These are phyloP conservation scores for Fraxinus greggii DNA, from an alignment of 305 asterid genomes.

Conservation along the genomic window DNA sequence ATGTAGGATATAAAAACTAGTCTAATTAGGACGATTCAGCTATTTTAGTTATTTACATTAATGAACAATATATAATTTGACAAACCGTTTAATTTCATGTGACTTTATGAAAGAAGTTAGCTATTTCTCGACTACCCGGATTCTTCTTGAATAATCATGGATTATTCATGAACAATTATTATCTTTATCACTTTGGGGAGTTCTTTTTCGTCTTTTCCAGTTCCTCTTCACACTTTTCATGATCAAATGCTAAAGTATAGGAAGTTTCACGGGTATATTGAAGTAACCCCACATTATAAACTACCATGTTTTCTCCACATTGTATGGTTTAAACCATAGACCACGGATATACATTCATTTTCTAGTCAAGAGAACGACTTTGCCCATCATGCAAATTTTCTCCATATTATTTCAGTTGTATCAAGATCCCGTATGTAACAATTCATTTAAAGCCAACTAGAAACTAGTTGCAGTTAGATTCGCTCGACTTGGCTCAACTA, in stretches of 20 bases:
- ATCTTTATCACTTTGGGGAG: neutral
- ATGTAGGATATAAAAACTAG: neutral
- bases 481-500: neutral
- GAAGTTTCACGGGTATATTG: neutral
- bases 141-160: constrained; percentile 25
- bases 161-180: constrained; percentile 13
- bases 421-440: neutral
- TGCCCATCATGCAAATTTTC: neutral
- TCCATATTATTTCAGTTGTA: neutral
- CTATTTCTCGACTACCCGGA: neutral
- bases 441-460: neutral
- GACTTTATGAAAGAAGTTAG: neutral
- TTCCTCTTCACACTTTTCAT: constrained; percentile 26
- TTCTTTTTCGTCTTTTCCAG: neutral
- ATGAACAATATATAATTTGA: neutral
- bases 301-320: neutral
- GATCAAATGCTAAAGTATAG: constrained; percentile 6
- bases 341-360: neutral
- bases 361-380: constrained; percentile 6
- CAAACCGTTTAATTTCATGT: neutral
- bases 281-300: constrained; percentile 6
- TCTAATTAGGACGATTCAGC: neutral
- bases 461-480: neutral
- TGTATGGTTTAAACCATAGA: constrained; percentile 23
- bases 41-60: neutral